Percentiles rank a stretch among this genome's conserved stretches.
Evolutionary conservation across 1,284 basidiomycete genomes (phyloP).

Genomic region (Rhodotorula sp.): DNA sequence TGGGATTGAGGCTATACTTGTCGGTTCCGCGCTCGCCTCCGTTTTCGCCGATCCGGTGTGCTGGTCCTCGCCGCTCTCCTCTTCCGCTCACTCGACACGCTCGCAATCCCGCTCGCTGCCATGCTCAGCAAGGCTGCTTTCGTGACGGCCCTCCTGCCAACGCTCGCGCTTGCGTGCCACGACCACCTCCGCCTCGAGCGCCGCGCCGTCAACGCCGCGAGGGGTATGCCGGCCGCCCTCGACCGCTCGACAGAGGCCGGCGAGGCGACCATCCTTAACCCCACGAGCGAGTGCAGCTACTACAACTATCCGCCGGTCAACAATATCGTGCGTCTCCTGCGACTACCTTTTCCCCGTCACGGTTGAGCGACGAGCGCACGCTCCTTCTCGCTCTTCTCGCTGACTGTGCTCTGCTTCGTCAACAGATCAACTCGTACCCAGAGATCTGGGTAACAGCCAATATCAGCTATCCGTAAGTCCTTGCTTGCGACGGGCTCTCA

Average conservation of each 20-base stretch:
- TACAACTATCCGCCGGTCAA: conserved; percentile 22
- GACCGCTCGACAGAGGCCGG: conserved; percentile 21
- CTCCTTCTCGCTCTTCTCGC: not conserved
- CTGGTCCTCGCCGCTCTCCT: not conserved
- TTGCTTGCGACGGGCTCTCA: not conserved
- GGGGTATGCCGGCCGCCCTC: not conserved
- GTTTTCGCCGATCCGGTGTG: not conserved
- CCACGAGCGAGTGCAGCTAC: conserved; percentile 12
- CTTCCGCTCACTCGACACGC: not conserved
- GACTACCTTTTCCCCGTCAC: not conserved
- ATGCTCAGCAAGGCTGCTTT: not conserved
- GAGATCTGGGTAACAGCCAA: conserved; percentile 25
- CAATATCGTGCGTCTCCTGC: conserved; percentile 9
- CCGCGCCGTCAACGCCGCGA: conserved; percentile 3
- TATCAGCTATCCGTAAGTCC: conserved; percentile 17
- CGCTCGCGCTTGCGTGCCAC: not conserved
- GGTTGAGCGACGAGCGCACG: not conserved
- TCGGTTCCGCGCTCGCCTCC: no score
- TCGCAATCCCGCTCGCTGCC: not conserved
- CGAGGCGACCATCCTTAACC: conserved; percentile 16
- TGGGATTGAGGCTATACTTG: not conserved
- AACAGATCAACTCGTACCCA: conserved; percentile 23
- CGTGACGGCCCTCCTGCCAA: not conserved
- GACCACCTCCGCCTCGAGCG: not conserved
- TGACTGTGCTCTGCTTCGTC: not conserved